Base-by-base conservation (phyloP, 257 asterid genomes). In the Apocynum venetum region DNA sequence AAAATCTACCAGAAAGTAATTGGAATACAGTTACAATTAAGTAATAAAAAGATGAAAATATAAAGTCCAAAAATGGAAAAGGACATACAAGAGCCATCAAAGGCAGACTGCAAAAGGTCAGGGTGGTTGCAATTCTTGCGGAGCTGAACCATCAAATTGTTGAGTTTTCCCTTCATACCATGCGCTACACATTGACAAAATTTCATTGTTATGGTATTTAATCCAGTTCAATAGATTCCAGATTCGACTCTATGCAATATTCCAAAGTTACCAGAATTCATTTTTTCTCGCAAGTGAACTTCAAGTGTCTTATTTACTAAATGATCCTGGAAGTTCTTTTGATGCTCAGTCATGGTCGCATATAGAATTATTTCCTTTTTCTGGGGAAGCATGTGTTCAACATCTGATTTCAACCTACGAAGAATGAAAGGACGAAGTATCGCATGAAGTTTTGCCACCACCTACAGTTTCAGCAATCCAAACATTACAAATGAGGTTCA, bases 91-190 rank as follows among this genome's bases (percentile, higher is more conserved):
- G 98, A 91, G 78, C 92, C 91, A 82, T 90, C 87, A 84, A 87
- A 96, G 64, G 85, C 89, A 71, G 97, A 89, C 87, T 96, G 97
- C 89, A 96, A 87, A 56, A 96, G 94, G 79, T 96, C 99, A 75
- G 99, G 99, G 79, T 96, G 99, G 88, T 91, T 89, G 91, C 99
- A 96, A 74, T 90, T 91, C 89, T 96, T 96, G 84, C 98, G 82
- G n/a, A 96, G 98, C 84, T 96, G 99, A 79, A 93, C 1, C 97
- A 93, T 87, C 91, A 96, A 74, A 85, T 96, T 93, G 82, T 81
- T 88, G 78, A 96, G 97, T 84, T 81, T 93, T 74, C 96, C 97
- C 82, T 82, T 93, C 84, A 81, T 75, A 36, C 97, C 91, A 77
- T 73, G 49, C 77, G 87, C 98, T 93, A 96, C 89, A 89, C 35